Evolutionary conservation across 352 stramenopile genomes (phyloP).

Genomic region (Phytophthora podocarpi): DNA sequence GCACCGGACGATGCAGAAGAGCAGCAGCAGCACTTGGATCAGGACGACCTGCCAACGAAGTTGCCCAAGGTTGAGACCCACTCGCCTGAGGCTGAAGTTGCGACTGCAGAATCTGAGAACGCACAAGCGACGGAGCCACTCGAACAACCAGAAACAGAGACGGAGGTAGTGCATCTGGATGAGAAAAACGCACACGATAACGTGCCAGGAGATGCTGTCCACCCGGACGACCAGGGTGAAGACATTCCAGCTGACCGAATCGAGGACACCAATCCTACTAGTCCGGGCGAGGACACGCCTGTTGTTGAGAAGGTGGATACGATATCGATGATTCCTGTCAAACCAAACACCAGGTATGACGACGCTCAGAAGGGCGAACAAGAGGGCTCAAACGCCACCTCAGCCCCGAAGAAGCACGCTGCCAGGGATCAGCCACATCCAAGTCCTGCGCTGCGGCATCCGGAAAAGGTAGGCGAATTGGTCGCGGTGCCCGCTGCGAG

Average conservation of each 20-base stretch:
- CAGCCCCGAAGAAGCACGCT: background rate
- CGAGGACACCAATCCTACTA: background rate
- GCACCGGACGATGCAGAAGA: background rate
- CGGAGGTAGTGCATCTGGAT: background rate
- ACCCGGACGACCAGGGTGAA: slow-evolving; percentile 20
- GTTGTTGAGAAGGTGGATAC: background rate
- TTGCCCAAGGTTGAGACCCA: background rate
- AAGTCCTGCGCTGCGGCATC: slow-evolving; percentile 15
- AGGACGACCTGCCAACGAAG: background rate
- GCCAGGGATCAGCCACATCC: background rate
- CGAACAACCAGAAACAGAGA: background rate
- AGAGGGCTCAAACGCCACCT: background rate
- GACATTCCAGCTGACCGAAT: background rate
- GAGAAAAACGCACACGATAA: background rate
- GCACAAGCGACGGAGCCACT: slow-evolving; percentile 8
- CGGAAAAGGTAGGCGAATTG: slow-evolving; percentile 8
- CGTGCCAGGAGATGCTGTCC: slow-evolving; percentile 1
- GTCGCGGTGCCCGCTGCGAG: slow-evolving; percentile 11
- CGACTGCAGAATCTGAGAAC: slow-evolving; percentile 15
- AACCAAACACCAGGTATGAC: background rate
- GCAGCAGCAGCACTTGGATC: background rate
- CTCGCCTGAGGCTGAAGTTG: slow-evolving; percentile 1
- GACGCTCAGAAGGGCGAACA: slow-evolving; percentile 1
- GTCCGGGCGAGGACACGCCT: background rate
- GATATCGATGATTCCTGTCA: background rate